Evolutionary conservation across 2,329 filamentous ascomycete species (phyloP).

Genomic region (Claviceps purpurea): DNA sequence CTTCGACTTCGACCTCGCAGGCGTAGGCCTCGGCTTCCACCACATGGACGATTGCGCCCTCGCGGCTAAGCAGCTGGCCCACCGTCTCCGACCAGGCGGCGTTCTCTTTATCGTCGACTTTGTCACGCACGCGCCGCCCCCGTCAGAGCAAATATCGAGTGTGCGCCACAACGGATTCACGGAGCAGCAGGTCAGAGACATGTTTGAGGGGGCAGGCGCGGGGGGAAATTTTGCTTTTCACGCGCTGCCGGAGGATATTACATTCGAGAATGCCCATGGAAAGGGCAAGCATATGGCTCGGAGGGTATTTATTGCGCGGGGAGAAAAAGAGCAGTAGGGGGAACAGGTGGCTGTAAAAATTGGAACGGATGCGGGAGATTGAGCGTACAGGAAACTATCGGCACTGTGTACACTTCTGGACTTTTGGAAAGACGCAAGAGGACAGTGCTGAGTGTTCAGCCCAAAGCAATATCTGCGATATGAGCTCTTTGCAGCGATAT

Average conservation of each 20-base stretch:
- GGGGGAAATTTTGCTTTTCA: constrained; percentile 43
- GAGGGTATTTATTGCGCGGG: constrained; percentile 21
- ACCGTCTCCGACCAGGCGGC: constrained; percentile 51
- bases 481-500: no score
- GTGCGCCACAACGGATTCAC: constrained; percentile 56
- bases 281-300: constrained; percentile 24
- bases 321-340: constrained; percentile 6
- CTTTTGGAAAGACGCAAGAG: no score
- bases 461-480: no score
- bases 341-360: no score
- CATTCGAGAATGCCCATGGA: constrained; percentile 22
- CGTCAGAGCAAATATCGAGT: constrained; percentile 25
- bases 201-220: constrained; percentile 52
- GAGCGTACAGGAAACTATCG: no score
- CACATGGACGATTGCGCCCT: constrained; percentile 53
- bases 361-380: no score
- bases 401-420: no score
- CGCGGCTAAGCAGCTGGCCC: constrained; percentile 43
- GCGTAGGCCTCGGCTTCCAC: constrained; percentile 50
- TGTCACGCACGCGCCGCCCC: constrained; percentile 33
- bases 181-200: constrained; percentile 39
- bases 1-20: constrained; percentile 54
- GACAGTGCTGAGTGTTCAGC: no score
- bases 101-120: constrained; percentile 58
- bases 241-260: constrained; percentile 35